A percentile compares a stretch with the other conserved stretches of the same genome.
Conservation (phyloP, 2,329 filamentous ascomycete species). For the Trichoderma citrinoviride region DNA sequence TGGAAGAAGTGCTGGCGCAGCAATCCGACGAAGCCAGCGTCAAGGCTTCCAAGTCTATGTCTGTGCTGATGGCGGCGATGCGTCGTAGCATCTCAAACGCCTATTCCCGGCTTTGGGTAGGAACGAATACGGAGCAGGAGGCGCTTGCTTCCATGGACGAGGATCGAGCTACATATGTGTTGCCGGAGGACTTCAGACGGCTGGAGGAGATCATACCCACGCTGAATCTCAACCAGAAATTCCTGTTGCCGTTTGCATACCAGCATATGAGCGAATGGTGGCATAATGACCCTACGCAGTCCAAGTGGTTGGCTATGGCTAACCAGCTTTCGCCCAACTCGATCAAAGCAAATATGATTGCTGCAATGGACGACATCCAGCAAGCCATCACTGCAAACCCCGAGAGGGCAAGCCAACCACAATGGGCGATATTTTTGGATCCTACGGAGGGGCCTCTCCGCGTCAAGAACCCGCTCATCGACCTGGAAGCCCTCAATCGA, state of each 20-base stretch:
- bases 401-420: not conserved
- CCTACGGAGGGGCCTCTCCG: not conserved
- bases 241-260: slow-evolving; percentile 37
- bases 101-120: slow-evolving; percentile 21
- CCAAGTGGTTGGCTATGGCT: not conserved
- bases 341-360: not conserved
- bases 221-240: slow-evolving; percentile 35
- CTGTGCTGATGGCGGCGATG: slow-evolving; percentile 28
- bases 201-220: slow-evolving; percentile 28
- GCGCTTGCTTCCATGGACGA: slow-evolving; percentile 30
- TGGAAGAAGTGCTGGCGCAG: slow-evolving; percentile 30
- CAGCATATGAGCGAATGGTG: slow-evolving; percentile 26
- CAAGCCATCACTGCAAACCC: not conserved
- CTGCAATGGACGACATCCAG: not conserved
- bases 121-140: not conserved
- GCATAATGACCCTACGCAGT: not conserved
- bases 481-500: slow-evolving; percentile 26
- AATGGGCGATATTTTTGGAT: not conserved
- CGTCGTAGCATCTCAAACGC: slow-evolving; percentile 22
- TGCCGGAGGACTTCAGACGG: slow-evolving; percentile 30
- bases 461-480: slow-evolving; percentile 24
- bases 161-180: slow-evolving; percentile 40
- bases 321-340: not conserved
- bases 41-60: slow-evolving; percentile 25
- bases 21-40: slow-evolving; percentile 5